phyloP scores from a whole-genome alignment of 345 rosid species.

The Citropsis articulata region DNA sequence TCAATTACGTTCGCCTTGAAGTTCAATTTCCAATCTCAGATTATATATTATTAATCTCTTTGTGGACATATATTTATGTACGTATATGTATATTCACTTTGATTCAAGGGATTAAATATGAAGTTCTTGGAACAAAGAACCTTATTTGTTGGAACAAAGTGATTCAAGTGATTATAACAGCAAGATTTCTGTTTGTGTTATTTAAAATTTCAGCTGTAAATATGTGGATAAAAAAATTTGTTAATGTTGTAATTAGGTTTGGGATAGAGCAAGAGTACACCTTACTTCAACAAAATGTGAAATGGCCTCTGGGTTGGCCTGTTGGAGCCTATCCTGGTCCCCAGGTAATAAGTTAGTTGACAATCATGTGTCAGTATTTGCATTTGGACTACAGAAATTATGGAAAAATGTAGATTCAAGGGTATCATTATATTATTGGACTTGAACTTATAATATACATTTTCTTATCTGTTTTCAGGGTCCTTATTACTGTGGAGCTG shows the following conservation, averaged over 20 bases:
- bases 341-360: conserved; percentile 50
- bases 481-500: conserved; percentile 97
- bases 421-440: background rate
- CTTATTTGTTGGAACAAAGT: background rate
- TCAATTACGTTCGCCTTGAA: background rate
- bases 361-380: background rate
- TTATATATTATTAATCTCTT: background rate
- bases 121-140: background rate
- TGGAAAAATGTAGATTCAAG: background rate
- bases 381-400: background rate
- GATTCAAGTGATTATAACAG: background rate
- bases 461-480: conserved; percentile 47
- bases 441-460: background rate
- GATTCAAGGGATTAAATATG: background rate
- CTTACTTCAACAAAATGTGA: conserved; percentile 74
- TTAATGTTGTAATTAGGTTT: conserved; percentile 41
- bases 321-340: conserved; percentile 98
- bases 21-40: conserved; percentile 7
- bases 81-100: background rate
- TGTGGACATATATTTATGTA: background rate
- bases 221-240: background rate
- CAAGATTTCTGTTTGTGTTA: background rate
- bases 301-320: conserved; percentile 99
- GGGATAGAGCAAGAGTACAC: conserved; percentile 99
- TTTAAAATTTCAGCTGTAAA: background rate